Percentiles rank a stretch among this genome's conserved stretches.
phyloP scores from a whole-genome alignment of 176 grass and related monocot species.

The Sorghum bicolor region DNA sequence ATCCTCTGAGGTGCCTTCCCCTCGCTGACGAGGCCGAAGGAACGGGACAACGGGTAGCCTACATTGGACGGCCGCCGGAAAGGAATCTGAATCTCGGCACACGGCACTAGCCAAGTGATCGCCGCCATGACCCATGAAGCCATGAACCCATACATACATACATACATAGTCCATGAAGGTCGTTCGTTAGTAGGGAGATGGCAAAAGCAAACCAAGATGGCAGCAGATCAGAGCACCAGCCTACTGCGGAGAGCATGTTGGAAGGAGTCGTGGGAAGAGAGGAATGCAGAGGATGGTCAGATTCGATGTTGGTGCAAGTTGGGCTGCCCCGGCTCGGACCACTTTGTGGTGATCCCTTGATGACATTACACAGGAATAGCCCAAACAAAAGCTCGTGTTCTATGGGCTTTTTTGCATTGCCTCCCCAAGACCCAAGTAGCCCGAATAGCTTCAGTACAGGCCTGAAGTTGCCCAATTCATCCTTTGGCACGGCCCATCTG shows the following conservation, averaged over 20 bases:
- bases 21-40: neutral
- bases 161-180: too few relatives aligned
- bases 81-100: slow-evolving; percentile 12
- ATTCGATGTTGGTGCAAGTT: too few relatives aligned
- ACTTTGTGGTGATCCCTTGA: neutral
- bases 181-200: too few relatives aligned
- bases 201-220: too few relatives aligned
- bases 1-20: neutral
- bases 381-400: neutral
- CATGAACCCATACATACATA: too few relatives aligned
- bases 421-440: neutral
- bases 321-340: neutral
- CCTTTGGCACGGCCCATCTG: neutral
- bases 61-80: neutral
- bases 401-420: neutral
- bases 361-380: neutral
- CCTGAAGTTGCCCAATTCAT: neutral
- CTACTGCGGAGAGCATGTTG: too few relatives aligned
- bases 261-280: neutral
- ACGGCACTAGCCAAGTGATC: neutral
- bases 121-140: neutral
- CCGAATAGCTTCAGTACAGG: neutral
- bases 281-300: too few relatives aligned
- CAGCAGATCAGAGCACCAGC: too few relatives aligned
- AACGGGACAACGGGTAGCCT: neutral